Base-by-base conservation (phyloP, 176 grass and related monocot genomes). In the Eragrostis nindensis region DNA sequence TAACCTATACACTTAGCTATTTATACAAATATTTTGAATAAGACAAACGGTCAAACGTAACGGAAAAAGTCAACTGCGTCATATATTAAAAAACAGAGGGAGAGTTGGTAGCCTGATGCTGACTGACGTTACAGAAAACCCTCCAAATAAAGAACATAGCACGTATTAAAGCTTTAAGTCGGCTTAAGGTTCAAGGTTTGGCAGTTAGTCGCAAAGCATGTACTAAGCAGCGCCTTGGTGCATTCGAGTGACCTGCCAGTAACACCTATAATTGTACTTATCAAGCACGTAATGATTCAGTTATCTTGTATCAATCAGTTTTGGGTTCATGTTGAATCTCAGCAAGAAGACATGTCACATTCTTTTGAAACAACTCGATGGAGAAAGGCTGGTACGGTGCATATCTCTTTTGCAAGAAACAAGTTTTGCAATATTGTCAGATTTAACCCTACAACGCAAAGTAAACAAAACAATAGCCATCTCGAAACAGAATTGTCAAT, bases 301-400 rank as follows among this genome's bases (percentile, higher is more conserved):
- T 16, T 72, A 19, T 38, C 70, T 52, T 73, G 47, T 54, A 38
- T 73, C 70, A 18, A 73, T 56, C 52, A 70, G 43, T 13, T 49
- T 49, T 48, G 15, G 7, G 43, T 15, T 46, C 22, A 15, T 47
- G 48, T 40, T 74, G 71, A 27, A 62, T 62, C 30, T 25, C 13
- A 30, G 73, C 22, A 22, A n/a, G 22, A 50, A 39, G 29, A 21
- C 21, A 75, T 26, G 73, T 75, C 53, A 22, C 36, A 60, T 60
- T 41, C 50, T 12, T 5, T 53, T 32, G 18, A 73, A 73, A 74
- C 71, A 73, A 54, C 16, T 15, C 9, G 32, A 74, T 14, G 19
- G 49, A 74, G 50, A 54, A 48, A 21, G 5, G 4, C 8, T 30
- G 8, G 47, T 12, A 44, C 8, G 12, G 42, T 47, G 43, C 45